Evolutionary conservation across 768 basidiomycete species (phyloP), one percentile per base, ranked within the genome.

Genomic region (Terana coerulea): DNA sequence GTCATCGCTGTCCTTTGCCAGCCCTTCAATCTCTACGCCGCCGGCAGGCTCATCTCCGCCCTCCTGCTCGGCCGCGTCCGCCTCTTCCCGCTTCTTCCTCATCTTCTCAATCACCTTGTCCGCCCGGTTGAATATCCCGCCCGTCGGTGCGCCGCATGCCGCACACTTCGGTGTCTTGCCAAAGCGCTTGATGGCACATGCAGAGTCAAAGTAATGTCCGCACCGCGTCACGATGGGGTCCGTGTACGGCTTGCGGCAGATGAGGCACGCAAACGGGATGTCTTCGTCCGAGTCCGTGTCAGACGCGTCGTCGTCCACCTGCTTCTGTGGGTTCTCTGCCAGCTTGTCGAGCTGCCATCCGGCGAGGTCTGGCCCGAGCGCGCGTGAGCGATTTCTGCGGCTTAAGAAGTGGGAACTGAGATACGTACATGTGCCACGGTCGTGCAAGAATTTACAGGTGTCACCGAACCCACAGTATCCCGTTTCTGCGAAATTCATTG

Each of bases 381-480:
- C 36, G 30, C n/a, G 48, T 48, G 36, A 56, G 37, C 22, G 17
- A 2, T 33, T 55, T 31, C 40, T 21, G 17, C 22, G 43, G 12
- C 17, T 56, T 51, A 40, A 37, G 33, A 31, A 39, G 52, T 40
- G 33, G 21, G 24, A 29, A 21, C n/a, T 21, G 28, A 50, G 40
- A 41, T 24, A 83, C 88, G 66, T 62, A 91, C 90, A 93, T 30
- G 91, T 93, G 52, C 95, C 95, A 62, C 95, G 86, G 69, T 98
- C 97, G 71, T 98, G 97, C 66, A 98, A 77, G 75, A 98, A 98
- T 77, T 98, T 98, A 71, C 97, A 99, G 3, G 93, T 94, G 70
- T 99, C 97, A 26, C 97, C 97, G 67, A 95, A 99, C 19, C 97
- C 97, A 69, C 97, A 99, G 66, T 91, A 99, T 0, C 97, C 97